Percentiles rank a stretch among this genome's conserved stretches.
phyloP scores from a whole-genome alignment of 2,329 filamentous ascomycete species.

The Trichoderma polysporum region DNA sequence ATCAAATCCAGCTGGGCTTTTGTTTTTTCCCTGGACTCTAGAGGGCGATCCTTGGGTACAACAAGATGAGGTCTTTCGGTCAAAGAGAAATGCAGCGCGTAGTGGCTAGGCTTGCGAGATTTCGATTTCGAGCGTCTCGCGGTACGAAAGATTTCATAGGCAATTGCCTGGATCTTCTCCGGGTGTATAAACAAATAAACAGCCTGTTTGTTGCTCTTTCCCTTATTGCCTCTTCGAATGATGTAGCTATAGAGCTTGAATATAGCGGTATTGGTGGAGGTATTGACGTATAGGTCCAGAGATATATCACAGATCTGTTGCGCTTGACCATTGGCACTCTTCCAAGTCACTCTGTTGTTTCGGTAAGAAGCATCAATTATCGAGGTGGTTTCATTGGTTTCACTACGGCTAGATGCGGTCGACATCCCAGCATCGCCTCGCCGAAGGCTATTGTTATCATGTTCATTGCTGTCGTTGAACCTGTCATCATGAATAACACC shows the following conservation, averaged over 20 bases:
- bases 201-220: not conserved
- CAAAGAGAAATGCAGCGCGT: not conserved
- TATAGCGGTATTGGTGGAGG: not conserved
- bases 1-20: not conserved
- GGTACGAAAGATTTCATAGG: not conserved
- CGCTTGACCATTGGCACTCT: not conserved
- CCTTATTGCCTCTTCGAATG: not conserved
- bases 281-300: not conserved
- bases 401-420: not conserved
- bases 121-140: not conserved
- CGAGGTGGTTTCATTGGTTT: not conserved
- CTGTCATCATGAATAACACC: not conserved
- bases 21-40: not conserved
- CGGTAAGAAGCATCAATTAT: not conserved
- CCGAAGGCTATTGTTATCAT: not conserved
- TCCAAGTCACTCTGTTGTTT: conserved; percentile 4
- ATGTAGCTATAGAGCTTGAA: conserved; percentile 2
- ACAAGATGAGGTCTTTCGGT: not conserved
- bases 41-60: not conserved
- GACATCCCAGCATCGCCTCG: not conserved
- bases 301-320: not conserved
- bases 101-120: not conserved
- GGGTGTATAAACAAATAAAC: conserved; percentile 3
- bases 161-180: not conserved
- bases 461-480: not conserved